A percentile compares a stretch with the other conserved stretches of the same genome.
Evolutionary conservation across 345 rosid species (phyloP).

Genomic region (Camelina hispida): DNA sequence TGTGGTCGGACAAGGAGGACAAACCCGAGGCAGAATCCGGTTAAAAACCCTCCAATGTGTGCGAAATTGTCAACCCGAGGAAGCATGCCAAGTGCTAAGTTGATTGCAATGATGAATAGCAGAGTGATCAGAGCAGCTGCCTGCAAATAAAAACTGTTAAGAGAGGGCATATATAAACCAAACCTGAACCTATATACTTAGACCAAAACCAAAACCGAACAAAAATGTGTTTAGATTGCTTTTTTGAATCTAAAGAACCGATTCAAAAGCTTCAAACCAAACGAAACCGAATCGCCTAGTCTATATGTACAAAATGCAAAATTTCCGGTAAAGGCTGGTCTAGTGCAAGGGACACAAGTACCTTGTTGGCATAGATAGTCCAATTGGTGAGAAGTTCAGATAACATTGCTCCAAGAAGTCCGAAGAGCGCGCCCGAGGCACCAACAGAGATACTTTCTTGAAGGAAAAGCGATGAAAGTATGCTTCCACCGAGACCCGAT

Average conservation of each 20-base stretch:
- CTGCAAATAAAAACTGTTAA: conserved; percentile 42
- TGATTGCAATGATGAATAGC: conserved; percentile 65
- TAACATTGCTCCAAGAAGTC: conserved; percentile 95
- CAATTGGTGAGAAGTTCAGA: conserved; percentile 97
- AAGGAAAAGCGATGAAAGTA: conserved; percentile 74
- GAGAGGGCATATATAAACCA: neutral
- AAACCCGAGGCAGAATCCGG: conserved; percentile 78
- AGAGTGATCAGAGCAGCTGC: conserved; percentile 76
- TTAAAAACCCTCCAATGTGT: conserved; percentile 80
- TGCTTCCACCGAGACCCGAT: conserved; percentile 88
- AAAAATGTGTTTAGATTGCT: neutral
- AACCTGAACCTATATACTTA: neutral
- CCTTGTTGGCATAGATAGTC: conserved; percentile 95
- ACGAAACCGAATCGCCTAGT: too few relatives aligned
- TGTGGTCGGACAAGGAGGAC: conserved; percentile 75
- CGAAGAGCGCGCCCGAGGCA: conserved; percentile 99
- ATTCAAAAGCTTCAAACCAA: too few relatives aligned
- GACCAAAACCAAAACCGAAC: neutral
- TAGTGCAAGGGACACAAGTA: conserved; percentile 22
- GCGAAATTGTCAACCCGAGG: conserved; percentile 97
- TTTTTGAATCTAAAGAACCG: neutral
- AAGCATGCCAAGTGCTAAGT: conserved; percentile 81
- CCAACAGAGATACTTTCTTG: conserved; percentile 85
- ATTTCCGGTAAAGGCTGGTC: neutral
- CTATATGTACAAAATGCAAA: neutral